These are phyloP conservation scores for Alternaria atra DNA, from an alignment of 2,329 filamentous ascomycete species.

Conservation along the genomic window DNA sequence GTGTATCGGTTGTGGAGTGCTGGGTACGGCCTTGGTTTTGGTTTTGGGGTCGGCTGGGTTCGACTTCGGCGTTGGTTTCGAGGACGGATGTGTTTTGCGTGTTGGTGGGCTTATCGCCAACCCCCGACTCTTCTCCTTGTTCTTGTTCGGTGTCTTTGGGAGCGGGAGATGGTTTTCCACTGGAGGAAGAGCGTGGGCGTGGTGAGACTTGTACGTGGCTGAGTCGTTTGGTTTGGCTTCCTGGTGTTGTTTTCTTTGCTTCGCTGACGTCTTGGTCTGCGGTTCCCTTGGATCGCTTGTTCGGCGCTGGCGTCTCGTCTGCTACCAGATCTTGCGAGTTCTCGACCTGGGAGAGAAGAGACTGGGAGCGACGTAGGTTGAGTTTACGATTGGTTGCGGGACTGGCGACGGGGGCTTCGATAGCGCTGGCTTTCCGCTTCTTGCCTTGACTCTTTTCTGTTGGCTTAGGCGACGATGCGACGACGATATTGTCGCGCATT, in stretches of 20 bases:
- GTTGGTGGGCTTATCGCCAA: no score
- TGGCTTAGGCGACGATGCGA: conserved; percentile 32
- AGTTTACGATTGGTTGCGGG: conserved; percentile 36
- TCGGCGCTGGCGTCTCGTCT: conserved; percentile 39
- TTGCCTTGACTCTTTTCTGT: conserved; percentile 9
- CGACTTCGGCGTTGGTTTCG: conserved; percentile 7
- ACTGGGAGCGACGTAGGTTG: conserved; percentile 38
- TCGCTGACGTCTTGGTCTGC: conserved; percentile 43
- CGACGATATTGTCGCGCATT: conserved; percentile 53
- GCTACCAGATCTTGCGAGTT: conserved; percentile 31
- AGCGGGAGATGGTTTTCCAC: neutral
- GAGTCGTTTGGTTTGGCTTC: conserved; percentile 30
- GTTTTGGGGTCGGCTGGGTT: conserved; percentile 6
- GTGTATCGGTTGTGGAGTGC: conserved; percentile 21
- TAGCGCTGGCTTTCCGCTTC: conserved; percentile 31
- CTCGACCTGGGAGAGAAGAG: conserved; percentile 41
- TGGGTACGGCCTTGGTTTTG: neutral
- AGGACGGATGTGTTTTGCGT: neutral
- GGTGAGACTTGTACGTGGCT: conserved; percentile 41
- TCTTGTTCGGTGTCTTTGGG: neutral
- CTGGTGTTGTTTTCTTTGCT: conserved; percentile 23
- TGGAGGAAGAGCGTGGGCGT: conserved; percentile 7
- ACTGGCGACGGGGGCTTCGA: conserved; percentile 8
- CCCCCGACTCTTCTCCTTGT: no score
- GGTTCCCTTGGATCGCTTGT: conserved; percentile 36